These are phyloP conservation scores for Schizophyllum amplum DNA, from an alignment of 1,284 basidiomycete species.

Conservation along the genomic window DNA sequence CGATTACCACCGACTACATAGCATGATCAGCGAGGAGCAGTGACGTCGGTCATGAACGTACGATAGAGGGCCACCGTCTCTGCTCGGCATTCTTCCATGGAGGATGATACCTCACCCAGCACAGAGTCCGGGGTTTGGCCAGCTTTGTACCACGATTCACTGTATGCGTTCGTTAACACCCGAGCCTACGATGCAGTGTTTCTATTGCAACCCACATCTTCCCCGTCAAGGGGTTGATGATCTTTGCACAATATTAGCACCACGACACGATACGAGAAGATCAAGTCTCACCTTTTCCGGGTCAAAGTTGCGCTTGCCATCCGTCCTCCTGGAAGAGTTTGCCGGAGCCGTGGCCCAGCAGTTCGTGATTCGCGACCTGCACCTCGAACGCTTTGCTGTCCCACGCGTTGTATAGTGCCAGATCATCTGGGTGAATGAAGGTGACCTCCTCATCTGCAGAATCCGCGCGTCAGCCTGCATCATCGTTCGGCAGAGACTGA, in stretches of 20 bases:
- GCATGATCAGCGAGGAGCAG: neutral
- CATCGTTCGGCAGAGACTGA: neutral
- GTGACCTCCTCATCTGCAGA: constrained; percentile 63
- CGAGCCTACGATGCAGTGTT: too few relatives aligned
- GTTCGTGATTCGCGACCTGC: constrained; percentile 81
- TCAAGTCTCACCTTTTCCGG: constrained; percentile 39
- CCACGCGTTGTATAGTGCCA: constrained; percentile 67
- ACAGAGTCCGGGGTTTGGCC: constrained; percentile 76
- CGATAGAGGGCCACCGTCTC: constrained; percentile 75
- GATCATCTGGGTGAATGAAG: constrained; percentile 71
- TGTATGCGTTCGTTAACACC: too few relatives aligned
- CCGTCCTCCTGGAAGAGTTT: constrained; percentile 71
- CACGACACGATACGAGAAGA: constrained; percentile 1
- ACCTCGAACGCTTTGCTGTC: constrained; percentile 72
- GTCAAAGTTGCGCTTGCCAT: constrained; percentile 77
- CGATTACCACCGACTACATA: constrained; percentile 58
- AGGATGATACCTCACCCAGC: constrained; percentile 77
- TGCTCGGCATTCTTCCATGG: constrained; percentile 83
- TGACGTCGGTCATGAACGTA: constrained; percentile 26
- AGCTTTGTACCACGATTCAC: constrained; percentile 75
- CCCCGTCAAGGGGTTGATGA: constrained; percentile 79
- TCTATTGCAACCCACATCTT: constrained; percentile 49
- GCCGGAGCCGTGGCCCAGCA: constrained; percentile 74
- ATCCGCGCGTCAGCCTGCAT: neutral
- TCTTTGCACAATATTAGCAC: too few relatives aligned